Evolutionary conservation across 1,284 basidiomycete species (phyloP).

Genomic region (Agaricales sp.): DNA sequence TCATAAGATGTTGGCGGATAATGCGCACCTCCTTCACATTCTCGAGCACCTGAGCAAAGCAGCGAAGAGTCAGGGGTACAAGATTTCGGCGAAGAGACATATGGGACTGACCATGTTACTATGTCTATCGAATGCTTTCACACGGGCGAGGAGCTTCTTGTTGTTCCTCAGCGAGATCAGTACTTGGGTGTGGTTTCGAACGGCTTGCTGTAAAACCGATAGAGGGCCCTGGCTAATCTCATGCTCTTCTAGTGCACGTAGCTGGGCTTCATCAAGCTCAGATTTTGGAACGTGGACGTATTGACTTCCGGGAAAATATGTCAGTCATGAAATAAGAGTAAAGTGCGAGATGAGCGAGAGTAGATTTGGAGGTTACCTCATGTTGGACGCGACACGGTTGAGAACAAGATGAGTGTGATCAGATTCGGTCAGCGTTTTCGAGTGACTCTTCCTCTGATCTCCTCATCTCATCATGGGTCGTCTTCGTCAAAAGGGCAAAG

Average conservation of each 20-base stretch:
- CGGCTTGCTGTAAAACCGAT: conserved; percentile 96
- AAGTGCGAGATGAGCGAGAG: too few relatives aligned
- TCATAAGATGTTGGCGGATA: conserved; percentile 6
- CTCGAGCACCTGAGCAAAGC: conserved; percentile 65
- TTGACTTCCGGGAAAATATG: conserved; percentile 52
- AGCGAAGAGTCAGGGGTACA: conserved; percentile 4
- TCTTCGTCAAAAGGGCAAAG: conserved; percentile 83
- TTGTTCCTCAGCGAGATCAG: conserved; percentile 97
- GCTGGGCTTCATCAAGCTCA: conserved; percentile 94
- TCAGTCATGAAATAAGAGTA: too few relatives aligned
- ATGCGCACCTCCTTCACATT: conserved; percentile 93
- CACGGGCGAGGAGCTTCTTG: conserved; percentile 94
- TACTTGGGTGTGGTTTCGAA: conserved; percentile 96
- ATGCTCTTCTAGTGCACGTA: conserved; percentile 92
- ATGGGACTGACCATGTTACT: conserved; percentile 83
- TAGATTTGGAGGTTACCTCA: conserved; percentile 10
- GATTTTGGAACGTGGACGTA: conserved; percentile 96
- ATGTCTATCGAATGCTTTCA: conserved; percentile 99
- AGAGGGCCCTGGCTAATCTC: conserved; percentile 96
- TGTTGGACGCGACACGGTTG: conserved; percentile 6
- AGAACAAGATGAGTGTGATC: conserved; percentile 4
- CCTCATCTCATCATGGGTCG: conserved; percentile 60
- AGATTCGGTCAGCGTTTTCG: conserved; percentile 4
- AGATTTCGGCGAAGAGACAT: conserved; percentile 1
- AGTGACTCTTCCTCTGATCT: neutral